Evolutionary conservation across 306 rosid genomes (phyloP).

Genomic region (Citrullus amarus): DNA sequence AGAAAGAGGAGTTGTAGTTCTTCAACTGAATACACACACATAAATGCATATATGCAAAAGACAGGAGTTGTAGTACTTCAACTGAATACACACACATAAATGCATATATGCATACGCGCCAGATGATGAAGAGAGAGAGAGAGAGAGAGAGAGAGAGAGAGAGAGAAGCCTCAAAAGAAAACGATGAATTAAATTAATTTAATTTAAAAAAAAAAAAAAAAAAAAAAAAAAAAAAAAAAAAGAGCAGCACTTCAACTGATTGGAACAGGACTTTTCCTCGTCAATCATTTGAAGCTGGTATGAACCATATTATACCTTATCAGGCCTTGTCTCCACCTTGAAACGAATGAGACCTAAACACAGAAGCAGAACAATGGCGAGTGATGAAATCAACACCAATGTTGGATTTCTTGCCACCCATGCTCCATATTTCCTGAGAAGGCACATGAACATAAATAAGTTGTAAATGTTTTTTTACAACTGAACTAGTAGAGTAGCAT

Average conservation of each 20-base stretch:
- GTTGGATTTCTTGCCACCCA: conserved; percentile 85
- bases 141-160: neutral
- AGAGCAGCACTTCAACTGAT: neutral
- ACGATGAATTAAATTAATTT: neutral
- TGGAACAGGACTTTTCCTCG: neutral
- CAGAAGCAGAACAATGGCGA: conserved; percentile 60
- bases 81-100: neutral
- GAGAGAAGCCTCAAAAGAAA: neutral
- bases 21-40: neutral
- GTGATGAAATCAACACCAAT: conserved; percentile 55
- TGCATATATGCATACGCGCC: neutral
- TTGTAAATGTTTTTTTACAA: neutral
- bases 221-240: neutral
- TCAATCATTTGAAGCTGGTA: neutral
- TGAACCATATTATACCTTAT: conserved; percentile 42
- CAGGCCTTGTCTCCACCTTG: conserved; percentile 94
- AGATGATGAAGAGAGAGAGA: neutral
- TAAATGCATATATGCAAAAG: too few species aligned
- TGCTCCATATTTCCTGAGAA: conserved; percentile 72
- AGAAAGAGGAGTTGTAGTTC: neutral
- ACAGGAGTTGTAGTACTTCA: neutral
- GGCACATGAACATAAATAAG: neutral
- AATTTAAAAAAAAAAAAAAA: too few species aligned
- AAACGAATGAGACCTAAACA: conserved; percentile 80
- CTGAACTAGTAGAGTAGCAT: neutral